Percentiles rank a stretch among this genome's conserved stretches.
phyloP scores from a whole-genome alignment of 371 early-diverging fungal species.

The Rhizopus delemar region DNA sequence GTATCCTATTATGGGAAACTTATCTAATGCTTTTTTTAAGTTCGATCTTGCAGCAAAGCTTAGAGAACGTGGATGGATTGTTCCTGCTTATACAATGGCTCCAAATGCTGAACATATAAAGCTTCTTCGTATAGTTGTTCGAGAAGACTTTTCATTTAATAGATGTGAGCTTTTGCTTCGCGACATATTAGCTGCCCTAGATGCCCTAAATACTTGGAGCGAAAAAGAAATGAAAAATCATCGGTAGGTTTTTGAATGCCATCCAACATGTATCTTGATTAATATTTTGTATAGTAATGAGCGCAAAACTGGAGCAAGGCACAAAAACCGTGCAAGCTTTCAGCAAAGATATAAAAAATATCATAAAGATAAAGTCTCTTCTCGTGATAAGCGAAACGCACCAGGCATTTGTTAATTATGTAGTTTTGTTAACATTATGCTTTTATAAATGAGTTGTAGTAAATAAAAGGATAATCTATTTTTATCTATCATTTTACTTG shows the following conservation, averaged over 20 bases:
- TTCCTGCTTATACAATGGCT: constrained; percentile 56
- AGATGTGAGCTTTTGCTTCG: constrained; percentile 35
- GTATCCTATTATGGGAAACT: neutral
- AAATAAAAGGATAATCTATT: too few relatives aligned
- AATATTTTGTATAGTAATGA: neutral
- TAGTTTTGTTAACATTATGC: too few relatives aligned
- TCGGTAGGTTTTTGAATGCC: constrained; percentile 17
- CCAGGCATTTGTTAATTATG: constrained; percentile 14
- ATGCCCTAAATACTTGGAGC: constrained; percentile 16
- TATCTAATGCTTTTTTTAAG: constrained; percentile 13
- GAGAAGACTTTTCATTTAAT: constrained; percentile 41
- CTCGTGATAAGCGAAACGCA: constrained; percentile 1
- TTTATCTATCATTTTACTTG: too few relatives aligned
- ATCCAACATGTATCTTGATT: neutral
- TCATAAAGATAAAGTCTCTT: neutral
- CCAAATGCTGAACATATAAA: constrained; percentile 32
- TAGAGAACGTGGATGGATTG: constrained; percentile 64
- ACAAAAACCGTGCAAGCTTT: constrained; percentile 5
- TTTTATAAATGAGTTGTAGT: too few relatives aligned
- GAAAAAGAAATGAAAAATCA: constrained; percentile 10
- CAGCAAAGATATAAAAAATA: neutral
- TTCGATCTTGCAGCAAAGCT: constrained; percentile 54
- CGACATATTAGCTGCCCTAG: constrained; percentile 24
- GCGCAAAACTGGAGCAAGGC: constrained; percentile 12
- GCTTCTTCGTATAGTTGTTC: constrained; percentile 43